Evolutionary conservation across 768 basidiomycete genomes (phyloP).

Genomic region (Russula abietina): DNA sequence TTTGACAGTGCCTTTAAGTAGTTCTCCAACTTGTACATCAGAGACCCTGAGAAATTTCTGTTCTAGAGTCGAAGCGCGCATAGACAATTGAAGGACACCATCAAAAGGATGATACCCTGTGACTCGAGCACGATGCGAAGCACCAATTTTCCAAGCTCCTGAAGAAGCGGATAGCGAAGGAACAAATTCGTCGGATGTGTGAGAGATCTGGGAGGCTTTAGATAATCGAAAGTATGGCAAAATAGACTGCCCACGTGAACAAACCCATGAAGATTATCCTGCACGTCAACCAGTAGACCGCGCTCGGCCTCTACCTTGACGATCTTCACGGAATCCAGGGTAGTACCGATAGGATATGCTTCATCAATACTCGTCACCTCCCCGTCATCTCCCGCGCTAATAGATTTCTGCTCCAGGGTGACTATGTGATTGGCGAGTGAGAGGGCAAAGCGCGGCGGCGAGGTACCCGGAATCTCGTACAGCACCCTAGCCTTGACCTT

Average conservation of each 20-base stretch:
- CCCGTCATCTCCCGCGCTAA: conserved; percentile 26
- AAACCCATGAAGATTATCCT: conserved; percentile 65
- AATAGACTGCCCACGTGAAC: conserved; percentile 63
- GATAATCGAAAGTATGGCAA: conserved; percentile 6
- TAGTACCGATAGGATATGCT: conserved; percentile 66
- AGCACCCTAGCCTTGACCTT: conserved; percentile 81
- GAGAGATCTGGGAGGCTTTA: conserved; percentile 66
- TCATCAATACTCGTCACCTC: conserved; percentile 38
- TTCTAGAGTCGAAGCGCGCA: conserved; percentile 75
- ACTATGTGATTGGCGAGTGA: conserved; percentile 70
- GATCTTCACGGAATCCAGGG: conserved; percentile 69
- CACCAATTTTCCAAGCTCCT: conserved; percentile 74
- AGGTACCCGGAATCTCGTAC: conserved; percentile 62
- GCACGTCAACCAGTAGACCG: conserved; percentile 67
- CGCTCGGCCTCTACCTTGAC: conserved; percentile 71
- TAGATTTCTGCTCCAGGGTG: conserved; percentile 40
- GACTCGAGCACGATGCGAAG: conserved; percentile 79
- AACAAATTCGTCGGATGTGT: conserved; percentile 87
- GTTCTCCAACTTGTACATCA: conserved; percentile 80
- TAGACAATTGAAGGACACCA: conserved; percentile 80
- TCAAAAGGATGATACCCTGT: conserved; percentile 82
- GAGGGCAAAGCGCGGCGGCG: conserved; percentile 81
- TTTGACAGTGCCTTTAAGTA: conserved; percentile 84
- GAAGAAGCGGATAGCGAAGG: conserved; percentile 62
- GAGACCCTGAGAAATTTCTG: conserved; percentile 79